Conservation (phyloP, 768 basidiomycete species). For the Mycena haematopus region DNA sequence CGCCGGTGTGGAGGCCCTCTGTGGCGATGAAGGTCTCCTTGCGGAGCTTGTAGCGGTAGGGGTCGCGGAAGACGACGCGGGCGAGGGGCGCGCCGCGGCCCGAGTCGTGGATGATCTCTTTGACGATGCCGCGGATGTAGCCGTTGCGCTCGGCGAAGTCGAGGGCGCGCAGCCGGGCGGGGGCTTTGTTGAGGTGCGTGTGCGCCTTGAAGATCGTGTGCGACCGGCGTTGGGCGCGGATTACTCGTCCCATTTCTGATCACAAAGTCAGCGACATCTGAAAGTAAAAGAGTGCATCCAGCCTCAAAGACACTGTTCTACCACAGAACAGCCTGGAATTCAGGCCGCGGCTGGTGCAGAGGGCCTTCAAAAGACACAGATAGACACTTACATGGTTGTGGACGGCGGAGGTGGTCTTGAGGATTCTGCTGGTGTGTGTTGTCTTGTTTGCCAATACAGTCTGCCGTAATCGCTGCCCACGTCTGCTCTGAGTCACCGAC, state of each 20-base stretch:
- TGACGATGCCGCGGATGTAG: constrained; percentile 96
- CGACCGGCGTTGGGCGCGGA: constrained; percentile 90
- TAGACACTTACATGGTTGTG: constrained; percentile 12
- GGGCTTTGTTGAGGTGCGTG: constrained; percentile 93
- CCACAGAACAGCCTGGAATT: no score
- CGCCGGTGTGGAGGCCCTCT: constrained; percentile 98
- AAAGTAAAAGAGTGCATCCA: not conserved
- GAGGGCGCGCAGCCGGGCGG: constrained; percentile 91
- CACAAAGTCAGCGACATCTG: constrained; percentile 12
- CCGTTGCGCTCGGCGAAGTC: constrained; percentile 99
- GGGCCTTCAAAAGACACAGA: not conserved
- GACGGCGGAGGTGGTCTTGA: not conserved
- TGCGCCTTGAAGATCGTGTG: constrained; percentile 97
- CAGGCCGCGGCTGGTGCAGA: no score
- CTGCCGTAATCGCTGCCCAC: no score
- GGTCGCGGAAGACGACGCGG: constrained; percentile 98
- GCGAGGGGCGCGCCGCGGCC: constrained; percentile 99
- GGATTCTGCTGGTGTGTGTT: not conserved
- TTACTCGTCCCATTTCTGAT: constrained; percentile 83
- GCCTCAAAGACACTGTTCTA: not conserved
- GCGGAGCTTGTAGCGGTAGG: constrained; percentile 99
- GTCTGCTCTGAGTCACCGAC: no score
- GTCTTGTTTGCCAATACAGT: no score
- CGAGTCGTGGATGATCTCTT: constrained; percentile 99
- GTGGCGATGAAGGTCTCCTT: constrained; percentile 98